Evolutionary conservation across 148 eudicot genomes (phyloP).

Genomic region (Selenicereus undatus): DNA sequence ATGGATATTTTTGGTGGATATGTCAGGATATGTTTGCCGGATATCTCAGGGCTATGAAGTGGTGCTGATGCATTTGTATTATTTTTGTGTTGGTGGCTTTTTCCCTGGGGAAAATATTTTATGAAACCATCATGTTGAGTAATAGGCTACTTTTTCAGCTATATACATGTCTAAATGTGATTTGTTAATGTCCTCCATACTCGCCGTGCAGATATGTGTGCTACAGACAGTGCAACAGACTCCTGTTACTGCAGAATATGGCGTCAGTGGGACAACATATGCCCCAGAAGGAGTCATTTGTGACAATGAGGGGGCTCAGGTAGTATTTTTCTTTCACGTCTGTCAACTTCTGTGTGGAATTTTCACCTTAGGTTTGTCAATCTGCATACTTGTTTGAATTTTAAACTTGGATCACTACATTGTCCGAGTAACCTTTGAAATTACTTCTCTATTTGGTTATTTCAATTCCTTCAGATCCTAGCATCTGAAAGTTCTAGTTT

Average conservation of each 20-base stretch:
- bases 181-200: background rate
- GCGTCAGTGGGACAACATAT: slow-evolving; percentile 85
- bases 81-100: background rate
- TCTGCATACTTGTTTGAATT: background rate
- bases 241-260: slow-evolving; percentile 59
- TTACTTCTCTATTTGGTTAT: background rate
- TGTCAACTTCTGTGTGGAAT: background rate
- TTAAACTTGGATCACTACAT: background rate
- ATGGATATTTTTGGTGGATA: slow-evolving; percentile 2
- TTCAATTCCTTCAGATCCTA: background rate
- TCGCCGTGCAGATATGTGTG: slow-evolving; percentile 69
- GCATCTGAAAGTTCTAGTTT: background rate
- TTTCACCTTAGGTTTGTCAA: background rate
- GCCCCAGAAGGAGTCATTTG: slow-evolving; percentile 89
- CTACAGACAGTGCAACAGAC: slow-evolving; percentile 59
- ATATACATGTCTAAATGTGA: background rate
- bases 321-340: slow-evolving; percentile 23
- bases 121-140: background rate
- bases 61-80: background rate
- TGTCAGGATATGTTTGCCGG: background rate
- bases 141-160: background rate
- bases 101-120: background rate
- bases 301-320: slow-evolving; percentile 62
- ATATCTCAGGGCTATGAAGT: background rate
- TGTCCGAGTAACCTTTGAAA: background rate